phyloP scores from a whole-genome alignment of 2,329 filamentous ascomycete genomes.

The Geoglossum cookeanum region DNA sequence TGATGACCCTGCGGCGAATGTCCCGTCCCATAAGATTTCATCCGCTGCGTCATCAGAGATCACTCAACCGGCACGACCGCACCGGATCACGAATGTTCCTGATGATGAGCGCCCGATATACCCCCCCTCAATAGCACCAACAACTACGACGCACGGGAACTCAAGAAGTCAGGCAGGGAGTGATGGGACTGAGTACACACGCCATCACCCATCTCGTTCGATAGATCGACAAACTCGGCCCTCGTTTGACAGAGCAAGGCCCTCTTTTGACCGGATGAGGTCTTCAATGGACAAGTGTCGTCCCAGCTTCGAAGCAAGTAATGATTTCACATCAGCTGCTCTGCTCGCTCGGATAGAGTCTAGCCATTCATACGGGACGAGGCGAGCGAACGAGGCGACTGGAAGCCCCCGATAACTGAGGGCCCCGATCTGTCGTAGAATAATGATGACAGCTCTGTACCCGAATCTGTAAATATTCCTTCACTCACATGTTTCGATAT shows the following conservation, averaged over 20 bases:
- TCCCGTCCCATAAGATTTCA: slow-evolving; percentile 26
- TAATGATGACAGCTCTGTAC: neutral
- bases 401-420: neutral
- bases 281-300: slow-evolving; percentile 73
- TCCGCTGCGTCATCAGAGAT: slow-evolving; percentile 40
- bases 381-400: slow-evolving; percentile 13
- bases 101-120: slow-evolving; percentile 89
- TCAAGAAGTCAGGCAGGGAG: slow-evolving; percentile 75
- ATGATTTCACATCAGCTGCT: slow-evolving; percentile 80
- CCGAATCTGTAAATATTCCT: neutral
- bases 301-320: slow-evolving; percentile 68
- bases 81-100: slow-evolving; percentile 46
- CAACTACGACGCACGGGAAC: slow-evolving; percentile 52
- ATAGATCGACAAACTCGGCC: slow-evolving; percentile 25
- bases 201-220: slow-evolving; percentile 36
- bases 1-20: slow-evolving; percentile 32
- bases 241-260: slow-evolving; percentile 50
- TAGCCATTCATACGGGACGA: slow-evolving; percentile 29
- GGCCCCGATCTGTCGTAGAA: neutral
- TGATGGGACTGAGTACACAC: slow-evolving; percentile 80
- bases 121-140: slow-evolving; percentile 67
- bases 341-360: slow-evolving; percentile 72
- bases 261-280: slow-evolving; percentile 75
- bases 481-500: neutral
- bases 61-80: slow-evolving; percentile 31